phyloP scores from a whole-genome alignment of 164 flowering plant species.

The Warburgia ugandensis region DNA sequence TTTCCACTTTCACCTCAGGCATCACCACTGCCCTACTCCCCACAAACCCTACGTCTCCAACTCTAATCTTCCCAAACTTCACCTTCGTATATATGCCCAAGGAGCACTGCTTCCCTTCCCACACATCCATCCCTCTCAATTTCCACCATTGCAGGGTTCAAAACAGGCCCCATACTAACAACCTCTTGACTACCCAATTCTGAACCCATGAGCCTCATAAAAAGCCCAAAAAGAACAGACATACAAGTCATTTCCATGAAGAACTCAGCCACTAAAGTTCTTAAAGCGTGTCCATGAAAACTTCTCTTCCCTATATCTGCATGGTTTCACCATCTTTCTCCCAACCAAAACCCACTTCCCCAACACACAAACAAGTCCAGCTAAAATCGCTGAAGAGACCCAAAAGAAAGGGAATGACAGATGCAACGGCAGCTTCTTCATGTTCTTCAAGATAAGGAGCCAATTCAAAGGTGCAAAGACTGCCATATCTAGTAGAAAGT shows the following conservation, averaged over 20 bases:
- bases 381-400: slow-evolving; percentile 44
- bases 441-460: slow-evolving; percentile 27
- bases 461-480: slow-evolving; percentile 37
- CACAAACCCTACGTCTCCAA: slow-evolving; percentile 64
- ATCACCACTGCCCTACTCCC: slow-evolving; percentile 64
- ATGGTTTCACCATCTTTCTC: slow-evolving; percentile 46
- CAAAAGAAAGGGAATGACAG: slow-evolving; percentile 49
- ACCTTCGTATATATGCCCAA: slow-evolving; percentile 75
- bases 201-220: slow-evolving; percentile 74
- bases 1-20: slow-evolving; percentile 64
- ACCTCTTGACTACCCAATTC: slow-evolving; percentile 42
- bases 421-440: slow-evolving; percentile 26
- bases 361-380: slow-evolving; percentile 33
- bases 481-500: slow-evolving; percentile 43
- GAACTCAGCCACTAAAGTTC: slow-evolving; percentile 54
- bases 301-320: slow-evolving; percentile 45
- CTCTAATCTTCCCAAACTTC: slow-evolving; percentile 53
- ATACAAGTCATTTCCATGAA: slow-evolving; percentile 72
- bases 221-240: slow-evolving; percentile 35
- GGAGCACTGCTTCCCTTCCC: slow-evolving; percentile 58
- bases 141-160: slow-evolving; percentile 85
- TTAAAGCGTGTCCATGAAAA: slow-evolving; percentile 65
- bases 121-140: slow-evolving; percentile 57
- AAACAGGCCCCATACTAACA: slow-evolving; percentile 50
- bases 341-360: slow-evolving; percentile 64